These are phyloP conservation scores for Pezicula rhizophila DNA, from an alignment of 2,329 filamentous ascomycete species.

Conservation along the genomic window DNA sequence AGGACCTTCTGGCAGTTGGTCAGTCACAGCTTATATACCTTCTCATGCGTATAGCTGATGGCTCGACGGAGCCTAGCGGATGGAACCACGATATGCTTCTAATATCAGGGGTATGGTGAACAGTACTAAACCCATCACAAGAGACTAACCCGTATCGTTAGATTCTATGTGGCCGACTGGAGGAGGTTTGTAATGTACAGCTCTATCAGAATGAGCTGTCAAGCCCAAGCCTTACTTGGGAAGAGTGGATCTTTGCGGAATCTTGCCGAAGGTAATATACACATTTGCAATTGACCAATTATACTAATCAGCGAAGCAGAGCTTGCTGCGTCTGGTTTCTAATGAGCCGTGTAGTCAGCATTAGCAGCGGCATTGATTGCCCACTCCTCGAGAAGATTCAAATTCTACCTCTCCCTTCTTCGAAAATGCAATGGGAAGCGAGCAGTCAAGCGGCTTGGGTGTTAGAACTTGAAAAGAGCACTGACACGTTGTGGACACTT, in stretches of 20 bases:
- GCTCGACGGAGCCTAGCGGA: not conserved
- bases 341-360: conserved; percentile 1
- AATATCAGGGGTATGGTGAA: not conserved
- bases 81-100: conserved; percentile 2
- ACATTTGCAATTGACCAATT: too few relatives aligned
- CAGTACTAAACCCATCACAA: not conserved
- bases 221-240: conserved; percentile 4
- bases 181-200: not conserved
- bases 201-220: not conserved
- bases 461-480: not conserved
- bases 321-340: conserved; percentile 6
- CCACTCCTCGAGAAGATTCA: not conserved
- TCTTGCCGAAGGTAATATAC: conserved; percentile 5
- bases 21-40: conserved; percentile 7
- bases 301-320: conserved; percentile 1
- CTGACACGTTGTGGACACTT: not conserved
- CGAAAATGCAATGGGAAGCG: conserved; percentile 7
- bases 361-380: conserved; percentile 5
- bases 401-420: conserved; percentile 3
- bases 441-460: conserved; percentile 3
- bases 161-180: conserved; percentile 1
- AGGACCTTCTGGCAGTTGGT: conserved; percentile 2
- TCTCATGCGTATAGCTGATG: conserved; percentile 4
- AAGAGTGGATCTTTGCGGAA: conserved; percentile 11
- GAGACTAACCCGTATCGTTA: not conserved